Evolutionary conservation across 2,329 filamentous ascomycete genomes (phyloP).

Genomic region (Epicoccum nigrum): DNA sequence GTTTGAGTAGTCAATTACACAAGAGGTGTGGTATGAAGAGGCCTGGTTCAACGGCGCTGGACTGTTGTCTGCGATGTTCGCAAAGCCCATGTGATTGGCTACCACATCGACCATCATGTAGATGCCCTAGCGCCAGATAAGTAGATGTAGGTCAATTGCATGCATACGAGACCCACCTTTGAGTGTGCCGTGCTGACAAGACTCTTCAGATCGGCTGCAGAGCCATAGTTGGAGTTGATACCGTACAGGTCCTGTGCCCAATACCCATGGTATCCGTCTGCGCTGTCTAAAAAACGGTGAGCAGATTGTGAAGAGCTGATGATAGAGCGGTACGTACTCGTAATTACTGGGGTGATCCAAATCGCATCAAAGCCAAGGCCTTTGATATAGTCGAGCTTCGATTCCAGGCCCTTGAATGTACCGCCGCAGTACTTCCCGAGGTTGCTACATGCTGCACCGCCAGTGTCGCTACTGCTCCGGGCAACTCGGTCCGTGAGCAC

Average conservation of each 20-base stretch:
- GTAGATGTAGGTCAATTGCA: background rate
- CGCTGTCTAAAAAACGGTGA: conserved; percentile 36
- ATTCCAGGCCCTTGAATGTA: conserved; percentile 57
- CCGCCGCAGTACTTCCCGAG: conserved; percentile 57
- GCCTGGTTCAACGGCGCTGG: conserved; percentile 37
- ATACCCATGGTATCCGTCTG: conserved; percentile 59
- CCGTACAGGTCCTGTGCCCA: conserved; percentile 56
- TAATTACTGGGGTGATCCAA: conserved; percentile 52
- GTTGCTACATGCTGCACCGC: conserved; percentile 38
- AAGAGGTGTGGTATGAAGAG: conserved; percentile 35
- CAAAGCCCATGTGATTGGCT: conserved; percentile 54
- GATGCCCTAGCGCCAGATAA: conserved; percentile 33
- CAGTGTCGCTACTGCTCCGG: conserved; percentile 40
- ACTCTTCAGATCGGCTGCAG: conserved; percentile 54
- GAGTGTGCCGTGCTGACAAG: conserved; percentile 54
- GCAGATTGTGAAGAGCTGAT: background rate
- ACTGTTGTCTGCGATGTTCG: conserved; percentile 33
- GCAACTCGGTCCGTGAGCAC: conserved; percentile 46
- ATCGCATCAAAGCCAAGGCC: conserved; percentile 58
- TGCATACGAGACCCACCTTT: conserved; percentile 46
- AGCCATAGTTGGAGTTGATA: conserved; percentile 58
- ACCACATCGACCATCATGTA: conserved; percentile 61
- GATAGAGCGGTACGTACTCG: conserved; percentile 27
- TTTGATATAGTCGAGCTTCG: conserved; percentile 59
- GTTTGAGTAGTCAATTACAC: conserved; percentile 40